Percentiles rank a stretch among this genome's conserved stretches.
phyloP scores from a whole-genome alignment of 768 basidiomycete genomes.

The Xerocomus potaroensis region DNA sequence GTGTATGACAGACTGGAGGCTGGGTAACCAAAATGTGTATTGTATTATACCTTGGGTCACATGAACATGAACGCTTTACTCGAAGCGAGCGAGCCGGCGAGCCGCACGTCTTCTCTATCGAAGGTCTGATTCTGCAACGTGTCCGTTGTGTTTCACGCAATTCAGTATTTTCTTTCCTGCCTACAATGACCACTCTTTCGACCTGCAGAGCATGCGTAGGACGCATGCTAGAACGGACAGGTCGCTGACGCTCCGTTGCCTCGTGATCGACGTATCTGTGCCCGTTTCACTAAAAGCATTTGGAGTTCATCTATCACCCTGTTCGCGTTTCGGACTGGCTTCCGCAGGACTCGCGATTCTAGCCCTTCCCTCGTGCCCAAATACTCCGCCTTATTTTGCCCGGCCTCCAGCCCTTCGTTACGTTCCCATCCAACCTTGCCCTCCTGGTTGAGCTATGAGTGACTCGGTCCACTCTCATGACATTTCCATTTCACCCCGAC shows the following conservation, averaged over 20 bases:
- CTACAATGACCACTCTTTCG: constrained; percentile 2
- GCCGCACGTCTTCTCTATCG: constrained; percentile 9
- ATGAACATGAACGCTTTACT: no score
- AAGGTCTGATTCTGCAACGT: constrained; percentile 24
- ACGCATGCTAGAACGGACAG: constrained; percentile 23
- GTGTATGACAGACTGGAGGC: no score
- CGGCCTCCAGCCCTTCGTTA: constrained; percentile 1
- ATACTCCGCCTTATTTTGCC: constrained; percentile 22
- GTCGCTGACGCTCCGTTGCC: constrained; percentile 14
- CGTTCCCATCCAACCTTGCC: constrained; percentile 6
- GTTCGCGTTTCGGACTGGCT: constrained; percentile 28
- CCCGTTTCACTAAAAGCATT: constrained; percentile 11
- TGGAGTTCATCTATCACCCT: constrained; percentile 13
- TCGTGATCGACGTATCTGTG: constrained; percentile 17
- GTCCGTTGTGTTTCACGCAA: constrained; percentile 11
- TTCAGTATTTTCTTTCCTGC: constrained; percentile 3
- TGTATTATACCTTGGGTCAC: no score
- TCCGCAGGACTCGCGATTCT: constrained; percentile 22
- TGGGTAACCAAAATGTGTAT: no score
- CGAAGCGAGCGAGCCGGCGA: no score
- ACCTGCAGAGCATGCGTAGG: constrained; percentile 21
- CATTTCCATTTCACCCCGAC: constrained; percentile 22
- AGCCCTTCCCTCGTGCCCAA: constrained; percentile 29
- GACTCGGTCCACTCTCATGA: constrained; percentile 16
- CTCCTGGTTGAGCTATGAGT: constrained; percentile 10